Conservation (phyloP, 164 flowering plant species). For the Buxus sempervirens region DNA sequence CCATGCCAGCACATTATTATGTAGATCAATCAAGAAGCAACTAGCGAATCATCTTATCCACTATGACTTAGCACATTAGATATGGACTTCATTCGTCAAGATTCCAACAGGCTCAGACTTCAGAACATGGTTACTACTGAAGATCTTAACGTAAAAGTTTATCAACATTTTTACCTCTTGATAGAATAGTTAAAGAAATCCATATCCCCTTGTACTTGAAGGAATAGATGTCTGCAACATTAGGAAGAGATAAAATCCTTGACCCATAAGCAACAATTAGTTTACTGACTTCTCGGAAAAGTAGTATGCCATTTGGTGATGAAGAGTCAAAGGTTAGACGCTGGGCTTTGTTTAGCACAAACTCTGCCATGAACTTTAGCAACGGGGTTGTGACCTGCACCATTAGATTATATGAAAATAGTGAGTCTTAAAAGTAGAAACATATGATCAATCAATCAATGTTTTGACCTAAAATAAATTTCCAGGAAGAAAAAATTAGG, state of each 20-base stretch:
- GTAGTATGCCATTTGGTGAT: slow-evolving; percentile 97
- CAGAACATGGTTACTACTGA: not conserved
- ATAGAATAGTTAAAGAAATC: slow-evolving; percentile 74
- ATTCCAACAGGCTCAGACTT: not conserved
- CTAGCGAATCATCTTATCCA: too few species aligned
- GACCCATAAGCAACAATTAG: slow-evolving; percentile 89
- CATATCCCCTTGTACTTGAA: slow-evolving; percentile 97
- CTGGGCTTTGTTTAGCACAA: slow-evolving; percentile 90
- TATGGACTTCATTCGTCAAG: too few species aligned
- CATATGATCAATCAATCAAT: too few species aligned
- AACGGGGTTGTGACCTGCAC: slow-evolving; percentile 97
- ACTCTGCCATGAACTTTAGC: slow-evolving; percentile 93
- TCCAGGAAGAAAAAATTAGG: too few species aligned
- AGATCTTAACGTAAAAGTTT: not conserved
- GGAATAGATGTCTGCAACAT: slow-evolving; percentile 74
- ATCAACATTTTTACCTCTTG: slow-evolving; percentile 58
- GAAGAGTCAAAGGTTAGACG: slow-evolving; percentile 96
- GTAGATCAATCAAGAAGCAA: too few species aligned
- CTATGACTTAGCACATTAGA: too few species aligned
- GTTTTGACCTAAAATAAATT: not conserved
- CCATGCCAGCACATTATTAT: too few species aligned
- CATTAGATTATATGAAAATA: slow-evolving; percentile 1
- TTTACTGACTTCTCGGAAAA: slow-evolving; percentile 99
- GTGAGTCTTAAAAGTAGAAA: not conserved
- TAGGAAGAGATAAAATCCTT: slow-evolving; percentile 75